Evolutionary conservation across 2,329 filamentous ascomycete species (phyloP), one percentile per base, ranked within the genome.

Genomic region (Penicillium verrucosum): DNA sequence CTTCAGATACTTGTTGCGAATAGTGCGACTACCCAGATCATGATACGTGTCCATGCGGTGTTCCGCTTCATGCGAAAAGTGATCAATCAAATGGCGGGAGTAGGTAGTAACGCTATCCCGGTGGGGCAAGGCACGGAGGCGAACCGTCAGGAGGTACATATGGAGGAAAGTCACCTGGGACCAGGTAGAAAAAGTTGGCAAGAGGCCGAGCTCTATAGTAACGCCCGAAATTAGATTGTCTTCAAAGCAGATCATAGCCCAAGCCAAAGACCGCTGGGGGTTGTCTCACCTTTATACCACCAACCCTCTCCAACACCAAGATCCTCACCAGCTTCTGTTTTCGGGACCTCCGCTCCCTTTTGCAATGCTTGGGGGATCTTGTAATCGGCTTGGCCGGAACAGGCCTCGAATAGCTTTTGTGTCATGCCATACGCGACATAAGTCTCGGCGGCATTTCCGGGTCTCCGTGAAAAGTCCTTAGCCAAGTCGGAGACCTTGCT

Each of bases 91-190:
- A 77, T 96, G 90, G 69, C 92, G 89, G 74, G 95, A 90, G 86
- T 92, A 96, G 56, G 85, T 83, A 59, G 85, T 82, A 64, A 89
- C 86, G 64, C 84, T 81, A 23, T 87, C 83, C 52, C 81, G 78
- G 23, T 90, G 70, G 16, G 74, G 87, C 65, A 97, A 85, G 73
- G 87, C 87, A 62, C 94, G 89, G 66, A 97, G 80, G 55, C 92
- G 89, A 45, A 90, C 89, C 54, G 90, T 89, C 58, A 97, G 77
- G 57, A 97, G 83, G 80, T 96, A 97, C 83, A 99, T 89, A 80
- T 99, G 93, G 57, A 99, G 83, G 82, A 96, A 96, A 36, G 92
- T 94, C 43, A 97, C 88, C 75, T 97, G 92, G 21, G 92, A 90
- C 94, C 94, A 99, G 55, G 90, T 93, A 71, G 88, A 92, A 75